A percentile compares a stretch with the other conserved stretches of the same genome.
Evolutionary conservation across 1,284 basidiomycete genomes (phyloP).

Genomic region (Cryptococcus depauperatus): DNA sequence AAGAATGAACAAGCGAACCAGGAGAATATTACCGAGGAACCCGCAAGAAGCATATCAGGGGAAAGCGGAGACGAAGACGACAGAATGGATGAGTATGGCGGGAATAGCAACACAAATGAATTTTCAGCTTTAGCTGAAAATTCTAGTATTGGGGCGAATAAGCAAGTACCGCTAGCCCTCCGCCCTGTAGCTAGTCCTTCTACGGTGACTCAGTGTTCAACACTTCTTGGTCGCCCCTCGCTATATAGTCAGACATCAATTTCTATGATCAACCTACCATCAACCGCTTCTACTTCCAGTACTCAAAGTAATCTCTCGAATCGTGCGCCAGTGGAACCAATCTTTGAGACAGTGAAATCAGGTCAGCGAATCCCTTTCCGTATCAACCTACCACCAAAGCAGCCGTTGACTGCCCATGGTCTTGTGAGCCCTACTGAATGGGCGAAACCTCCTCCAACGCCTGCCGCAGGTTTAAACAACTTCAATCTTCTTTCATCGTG

Average conservation of each 20-base stretch:
- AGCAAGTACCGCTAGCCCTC: too few relatives aligned
- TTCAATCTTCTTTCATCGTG: constrained; percentile 21
- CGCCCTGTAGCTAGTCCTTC: too few relatives aligned
- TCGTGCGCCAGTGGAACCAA: constrained; percentile 8
- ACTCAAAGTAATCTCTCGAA: background rate
- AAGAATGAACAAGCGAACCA: background rate
- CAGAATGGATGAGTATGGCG: constrained; percentile 11
- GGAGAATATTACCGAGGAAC: too few relatives aligned
- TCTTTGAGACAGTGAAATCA: constrained; percentile 20
- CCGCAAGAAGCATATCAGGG: too few relatives aligned
- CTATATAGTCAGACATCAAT: constrained; percentile 58
- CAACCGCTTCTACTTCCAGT: constrained; percentile 11
- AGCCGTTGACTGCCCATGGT: background rate
- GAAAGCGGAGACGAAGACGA: constrained; percentile 4
- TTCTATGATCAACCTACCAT: constrained; percentile 51
- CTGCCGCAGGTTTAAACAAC: constrained; percentile 24
- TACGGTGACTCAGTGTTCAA: too few relatives aligned
- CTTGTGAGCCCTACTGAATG: constrained; percentile 21
- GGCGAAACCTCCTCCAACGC: constrained; percentile 38
- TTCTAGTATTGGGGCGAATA: constrained; percentile 3
- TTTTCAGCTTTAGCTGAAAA: constrained; percentile 7
- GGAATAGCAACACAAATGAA: constrained; percentile 10
- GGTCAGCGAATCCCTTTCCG: constrained; percentile 16
- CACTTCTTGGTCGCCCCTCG: too few relatives aligned
- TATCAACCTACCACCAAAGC: background rate